A percentile compares a stretch with the other conserved stretches of the same genome.
phyloP scores from a whole-genome alignment of 352 stramenopile genomes.

The Globisporangium yorkense region DNA sequence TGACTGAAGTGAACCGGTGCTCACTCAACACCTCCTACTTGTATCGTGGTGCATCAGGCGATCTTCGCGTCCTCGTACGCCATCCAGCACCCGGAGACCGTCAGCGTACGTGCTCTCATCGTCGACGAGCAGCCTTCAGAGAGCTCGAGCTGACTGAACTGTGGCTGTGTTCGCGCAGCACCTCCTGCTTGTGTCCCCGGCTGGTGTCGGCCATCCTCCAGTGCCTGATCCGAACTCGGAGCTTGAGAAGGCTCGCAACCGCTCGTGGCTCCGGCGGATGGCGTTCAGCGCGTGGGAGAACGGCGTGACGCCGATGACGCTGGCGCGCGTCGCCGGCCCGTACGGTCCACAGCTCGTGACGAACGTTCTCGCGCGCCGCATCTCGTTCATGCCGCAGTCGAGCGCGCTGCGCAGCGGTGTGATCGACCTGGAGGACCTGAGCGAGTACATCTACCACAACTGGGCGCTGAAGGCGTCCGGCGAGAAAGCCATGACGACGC shows the following conservation, averaged over 20 bases:
- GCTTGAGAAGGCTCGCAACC: slow-evolving; percentile 26
- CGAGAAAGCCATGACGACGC: slow-evolving; percentile 69
- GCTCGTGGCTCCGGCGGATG: slow-evolving; percentile 51
- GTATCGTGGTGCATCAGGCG: slow-evolving; percentile 27
- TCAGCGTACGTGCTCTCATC: slow-evolving; percentile 37
- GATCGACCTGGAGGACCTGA: slow-evolving; percentile 53
- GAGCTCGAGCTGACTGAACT: not conserved
- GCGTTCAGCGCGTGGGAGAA: slow-evolving; percentile 55
- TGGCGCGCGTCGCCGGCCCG: slow-evolving; percentile 64
- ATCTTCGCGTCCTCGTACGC: slow-evolving; percentile 81
- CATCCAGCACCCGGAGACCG: slow-evolving; percentile 45
- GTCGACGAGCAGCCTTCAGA: not conserved
- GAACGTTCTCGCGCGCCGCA: slow-evolving; percentile 51
- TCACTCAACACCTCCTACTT: not conserved
- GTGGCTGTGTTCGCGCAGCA: slow-evolving; percentile 32
- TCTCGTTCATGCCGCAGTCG: slow-evolving; percentile 68
- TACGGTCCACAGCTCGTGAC: slow-evolving; percentile 74
- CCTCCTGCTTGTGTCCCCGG: slow-evolving; percentile 68
- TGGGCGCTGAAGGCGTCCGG: slow-evolving; percentile 75
- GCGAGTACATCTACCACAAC: slow-evolving; percentile 84
- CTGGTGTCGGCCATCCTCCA: slow-evolving; percentile 54
- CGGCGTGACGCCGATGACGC: slow-evolving; percentile 69
- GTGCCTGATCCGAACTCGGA: slow-evolving; percentile 30
- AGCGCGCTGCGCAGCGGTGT: slow-evolving; percentile 66
- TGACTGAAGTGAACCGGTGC: not conserved